Base-by-base conservation (phyloP, 495 filamentous ascomycete species). In the Penicillium simplicissimum region DNA sequence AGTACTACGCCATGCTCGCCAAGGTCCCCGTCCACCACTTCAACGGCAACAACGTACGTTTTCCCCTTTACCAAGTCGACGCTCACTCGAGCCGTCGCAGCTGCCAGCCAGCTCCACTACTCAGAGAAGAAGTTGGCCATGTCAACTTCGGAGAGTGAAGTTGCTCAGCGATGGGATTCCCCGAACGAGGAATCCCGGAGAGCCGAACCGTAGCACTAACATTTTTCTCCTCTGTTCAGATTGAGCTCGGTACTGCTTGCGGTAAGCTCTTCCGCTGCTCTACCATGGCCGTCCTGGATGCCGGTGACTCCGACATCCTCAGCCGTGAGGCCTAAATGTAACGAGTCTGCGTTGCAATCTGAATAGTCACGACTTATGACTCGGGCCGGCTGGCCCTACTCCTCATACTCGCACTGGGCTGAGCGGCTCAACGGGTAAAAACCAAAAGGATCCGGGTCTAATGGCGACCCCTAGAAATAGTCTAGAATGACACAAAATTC, bases 1-100 rank as follows among this genome's bases (percentile, higher is more conserved):
- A 97, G 80, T 89, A 81, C 79, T 95, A 95, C 82, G 88, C 90
- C 74, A 96, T 96, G 93, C 82, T 97, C 63, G 87, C 89, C 73
- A 97, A 97, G 85, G 91, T 89, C 71, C 86, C 90, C 55, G 94
- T 98, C 69, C 95, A 98, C 84, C 95, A 98, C 84, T 98, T 96
- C 83, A 86, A 85, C 70, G 95, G 95, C 61, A 96, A 95, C 87
- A 98, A 97, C 87, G 95, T 98, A 88, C 89, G 94, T 70, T 55
- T 13, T 51, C 25, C 58, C 55, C 28, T 33, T 43, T 37, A 33
- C 58, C 45, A 60, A 63, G 61, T 38, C 65, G 55, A 58, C 45
- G 37, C 36, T 35, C 60, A 33, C 4, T 13, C 14, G 57, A 52
- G 65, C 49, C 36, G 66, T 58, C 57, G 56, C 59, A 64, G 66